phyloP scores from a whole-genome alignment of 805 yeast species.

The Candida pseudoglaebosa region DNA sequence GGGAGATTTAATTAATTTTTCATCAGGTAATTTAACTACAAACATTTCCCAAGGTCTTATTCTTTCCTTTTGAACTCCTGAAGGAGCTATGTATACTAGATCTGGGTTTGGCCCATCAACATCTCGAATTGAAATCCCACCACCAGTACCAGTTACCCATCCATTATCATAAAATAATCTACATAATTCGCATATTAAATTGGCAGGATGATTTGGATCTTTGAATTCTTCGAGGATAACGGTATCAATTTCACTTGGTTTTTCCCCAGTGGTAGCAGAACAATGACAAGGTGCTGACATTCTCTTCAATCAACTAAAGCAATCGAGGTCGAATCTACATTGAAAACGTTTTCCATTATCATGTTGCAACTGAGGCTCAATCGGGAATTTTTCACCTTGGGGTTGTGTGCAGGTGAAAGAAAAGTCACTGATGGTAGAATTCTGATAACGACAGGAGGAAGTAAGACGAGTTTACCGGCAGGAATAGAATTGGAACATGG shows the following conservation, averaged over 20 bases:
- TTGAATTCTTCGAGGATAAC: constrained; percentile 30
- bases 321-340: no score
- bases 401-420: not conserved
- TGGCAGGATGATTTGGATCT: constrained; percentile 74
- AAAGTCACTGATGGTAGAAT: not conserved
- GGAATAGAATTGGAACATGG: no score
- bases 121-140: constrained; percentile 78
- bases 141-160: constrained; percentile 97
- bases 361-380: not conserved
- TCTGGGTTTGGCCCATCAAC: constrained; percentile 40
- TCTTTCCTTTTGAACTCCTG: constrained; percentile 94
- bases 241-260: no score
- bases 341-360: not conserved
- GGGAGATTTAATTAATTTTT: constrained; percentile 59
- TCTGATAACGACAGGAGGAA: not conserved
- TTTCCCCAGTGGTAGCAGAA: constrained; percentile 4
- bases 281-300: constrained; percentile 17
- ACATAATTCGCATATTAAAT: constrained; percentile 79
- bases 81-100: constrained; percentile 76
- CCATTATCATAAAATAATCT: constrained; percentile 69
- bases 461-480: not conserved
- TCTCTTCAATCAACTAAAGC: no score
- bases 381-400: not conserved
- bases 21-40: constrained; percentile 56
- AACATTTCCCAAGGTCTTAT: constrained; percentile 80